Evolutionary conservation across 495 filamentous ascomycete species (phyloP).

Genomic region (Lophium mytilinum): DNA sequence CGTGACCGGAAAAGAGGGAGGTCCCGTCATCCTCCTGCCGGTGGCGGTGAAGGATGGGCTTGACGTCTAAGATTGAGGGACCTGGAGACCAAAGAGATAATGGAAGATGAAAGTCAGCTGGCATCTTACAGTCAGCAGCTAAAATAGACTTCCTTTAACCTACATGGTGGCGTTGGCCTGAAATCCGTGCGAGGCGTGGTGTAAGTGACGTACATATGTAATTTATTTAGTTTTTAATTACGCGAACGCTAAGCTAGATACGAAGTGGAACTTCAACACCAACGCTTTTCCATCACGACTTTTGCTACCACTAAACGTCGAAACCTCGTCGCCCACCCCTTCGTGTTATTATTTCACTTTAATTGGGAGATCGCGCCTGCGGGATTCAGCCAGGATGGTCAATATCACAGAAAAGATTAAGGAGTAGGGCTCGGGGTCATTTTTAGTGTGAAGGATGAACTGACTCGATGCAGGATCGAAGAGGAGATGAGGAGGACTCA

Average conservation of each 20-base stretch:
- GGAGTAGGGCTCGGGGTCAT: conserved; percentile 52
- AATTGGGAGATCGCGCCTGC: not conserved
- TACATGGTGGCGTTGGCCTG: not conserved
- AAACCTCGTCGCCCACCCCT: not conserved
- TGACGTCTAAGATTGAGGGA: no score
- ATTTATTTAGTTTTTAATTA: not conserved
- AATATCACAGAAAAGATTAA: conserved; percentile 99
- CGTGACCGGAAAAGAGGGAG: conserved; percentile 8
- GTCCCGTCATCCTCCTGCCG: not conserved
- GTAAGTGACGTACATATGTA: conserved; percentile 7
- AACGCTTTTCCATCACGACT: conserved; percentile 16
- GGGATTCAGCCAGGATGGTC: conserved; percentile 65
- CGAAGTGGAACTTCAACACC: conserved; percentile 18
- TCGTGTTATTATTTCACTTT: no score
- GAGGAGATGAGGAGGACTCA: conserved; percentile 99
- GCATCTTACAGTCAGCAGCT: not conserved
- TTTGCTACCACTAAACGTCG: no score
- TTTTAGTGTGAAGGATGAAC: conserved; percentile 13
- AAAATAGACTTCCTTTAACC: not conserved
- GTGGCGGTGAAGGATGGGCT: not conserved
- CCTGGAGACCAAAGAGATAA: no score
- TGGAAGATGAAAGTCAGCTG: no score
- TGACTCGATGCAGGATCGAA: conserved; percentile 68
- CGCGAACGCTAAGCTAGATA: conserved; percentile 9
- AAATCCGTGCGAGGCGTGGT: not conserved